These are phyloP conservation scores for Aspergillus bombycis DNA, from an alignment of 2,329 filamentous ascomycete species.

Conservation along the genomic window DNA sequence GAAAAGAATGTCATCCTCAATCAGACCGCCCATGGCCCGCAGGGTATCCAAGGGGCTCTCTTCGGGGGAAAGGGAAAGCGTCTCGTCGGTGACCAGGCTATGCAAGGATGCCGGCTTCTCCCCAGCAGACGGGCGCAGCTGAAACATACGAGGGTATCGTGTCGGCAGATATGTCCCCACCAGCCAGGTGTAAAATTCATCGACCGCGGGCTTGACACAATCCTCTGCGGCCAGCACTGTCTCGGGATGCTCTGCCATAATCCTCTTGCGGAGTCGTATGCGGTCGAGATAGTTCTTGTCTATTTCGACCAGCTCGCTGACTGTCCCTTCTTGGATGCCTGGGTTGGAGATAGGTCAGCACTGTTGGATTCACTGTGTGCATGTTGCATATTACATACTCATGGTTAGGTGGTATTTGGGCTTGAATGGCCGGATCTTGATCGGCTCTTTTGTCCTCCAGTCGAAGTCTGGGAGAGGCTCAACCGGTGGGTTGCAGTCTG, in stretches of 20 bases:
- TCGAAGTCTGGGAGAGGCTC: background rate
- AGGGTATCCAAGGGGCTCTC: background rate
- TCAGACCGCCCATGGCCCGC: background rate
- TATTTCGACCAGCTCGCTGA: slow-evolving; percentile 3
- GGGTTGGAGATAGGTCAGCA: background rate
- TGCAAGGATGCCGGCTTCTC: background rate
- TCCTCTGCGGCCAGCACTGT: background rate
- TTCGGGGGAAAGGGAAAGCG: background rate
- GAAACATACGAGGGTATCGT: slow-evolving; percentile 7
- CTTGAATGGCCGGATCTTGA: slow-evolving; percentile 2
- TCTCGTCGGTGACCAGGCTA: background rate
- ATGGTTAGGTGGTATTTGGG: slow-evolving; percentile 9
- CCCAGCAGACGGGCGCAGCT: background rate
- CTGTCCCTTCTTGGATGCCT: slow-evolving; percentile 1
- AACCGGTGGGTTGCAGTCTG: background rate
- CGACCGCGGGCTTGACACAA: background rate
- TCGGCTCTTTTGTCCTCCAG: background rate
- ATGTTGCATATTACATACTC: background rate
- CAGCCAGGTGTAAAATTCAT: slow-evolving; percentile 5
- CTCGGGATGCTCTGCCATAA: slow-evolving; percentile 1
- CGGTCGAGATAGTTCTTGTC: slow-evolving; percentile 10
- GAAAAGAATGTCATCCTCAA: slow-evolving; percentile 9
- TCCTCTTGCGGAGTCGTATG: background rate
- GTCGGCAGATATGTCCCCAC: background rate
- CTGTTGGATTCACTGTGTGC: background rate